These are phyloP conservation scores for Laetiporus sulphureus DNA, from an alignment of 1,284 basidiomycete genomes.

Conservation along the genomic window DNA sequence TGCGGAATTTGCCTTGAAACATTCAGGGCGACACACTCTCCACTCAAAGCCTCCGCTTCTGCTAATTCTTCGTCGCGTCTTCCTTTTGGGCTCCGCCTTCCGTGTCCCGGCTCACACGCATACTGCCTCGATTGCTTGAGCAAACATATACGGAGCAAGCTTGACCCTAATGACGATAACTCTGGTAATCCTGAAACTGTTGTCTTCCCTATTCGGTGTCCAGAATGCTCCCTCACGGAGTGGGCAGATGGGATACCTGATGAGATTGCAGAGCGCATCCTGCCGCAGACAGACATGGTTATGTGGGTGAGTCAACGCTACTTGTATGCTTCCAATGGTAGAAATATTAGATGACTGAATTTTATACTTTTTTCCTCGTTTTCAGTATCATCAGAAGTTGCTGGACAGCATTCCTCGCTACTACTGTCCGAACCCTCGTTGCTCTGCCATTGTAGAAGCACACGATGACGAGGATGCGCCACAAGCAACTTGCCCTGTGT, in stretches of 20 bases:
- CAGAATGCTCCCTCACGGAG: conserved; percentile 28
- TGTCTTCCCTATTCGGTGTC: conserved; percentile 35
- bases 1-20: conserved; percentile 37
- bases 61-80: conserved; percentile 31
- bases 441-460: conserved; percentile 31
- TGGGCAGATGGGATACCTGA: conserved; percentile 32
- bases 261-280: conserved; percentile 26
- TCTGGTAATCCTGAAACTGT: conserved; percentile 20
- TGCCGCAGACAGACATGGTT: conserved; percentile 28
- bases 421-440: conserved; percentile 35
- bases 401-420: conserved; percentile 31
- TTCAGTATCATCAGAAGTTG: conserved; percentile 32
- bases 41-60: conserved; percentile 26
- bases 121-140: conserved; percentile 33
- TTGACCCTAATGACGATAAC: conserved; percentile 30
- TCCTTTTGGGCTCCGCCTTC: conserved; percentile 30
- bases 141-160: conserved; percentile 30
- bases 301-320: conserved; percentile 28
- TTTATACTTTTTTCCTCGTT: neutral
- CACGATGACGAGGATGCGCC: conserved; percentile 30
- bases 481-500: conserved; percentile 30
- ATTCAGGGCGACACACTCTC: conserved; percentile 30
- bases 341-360: too few species aligned
- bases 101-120: conserved; percentile 30
- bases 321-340: neutral